Evolutionary conservation across 1,284 basidiomycete species (phyloP).

Genomic region (Ceratobasidium sp.): DNA sequence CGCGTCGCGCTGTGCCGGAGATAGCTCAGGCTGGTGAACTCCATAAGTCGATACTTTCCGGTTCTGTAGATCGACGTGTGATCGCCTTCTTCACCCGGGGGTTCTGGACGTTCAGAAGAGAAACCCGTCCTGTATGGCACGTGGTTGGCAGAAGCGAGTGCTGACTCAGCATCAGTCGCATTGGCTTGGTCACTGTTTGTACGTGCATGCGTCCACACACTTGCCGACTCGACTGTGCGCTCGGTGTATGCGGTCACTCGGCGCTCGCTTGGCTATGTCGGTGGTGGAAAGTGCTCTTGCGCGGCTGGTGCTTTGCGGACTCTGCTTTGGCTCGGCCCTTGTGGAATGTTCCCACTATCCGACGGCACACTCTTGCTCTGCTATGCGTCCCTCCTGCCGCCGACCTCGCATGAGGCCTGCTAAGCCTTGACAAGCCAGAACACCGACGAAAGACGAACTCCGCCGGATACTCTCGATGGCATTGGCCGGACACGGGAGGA

Average conservation of each 20-base stretch:
- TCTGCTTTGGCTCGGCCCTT: background rate
- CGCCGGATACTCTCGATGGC: background rate
- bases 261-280: conserved; percentile 4
- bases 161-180: conserved; percentile 6
- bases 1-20: too few relatives aligned
- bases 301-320: too few relatives aligned
- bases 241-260: background rate
- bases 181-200: conserved; percentile 15
- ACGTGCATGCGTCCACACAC: background rate
- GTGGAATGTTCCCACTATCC: background rate
- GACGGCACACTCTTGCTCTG: background rate
- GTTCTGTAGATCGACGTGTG: conserved; percentile 29
- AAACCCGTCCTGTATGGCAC: background rate
- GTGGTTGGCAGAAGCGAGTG: background rate
- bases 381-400: background rate
- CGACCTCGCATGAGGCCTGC: conserved; percentile 7
- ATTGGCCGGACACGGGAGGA: background rate
- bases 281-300: conserved; percentile 16
- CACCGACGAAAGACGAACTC: background rate
- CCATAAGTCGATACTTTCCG: conserved; percentile 33
- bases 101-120: conserved; percentile 11
- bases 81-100: background rate
- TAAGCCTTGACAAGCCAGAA: background rate
- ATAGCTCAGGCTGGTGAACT: too few relatives aligned
- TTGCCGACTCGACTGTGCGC: conserved; percentile 9